Percentiles rank a stretch among this genome's conserved stretches.
Conservation (phyloP, 768 basidiomycete species). For the Phaeolepiota aurea region DNA sequence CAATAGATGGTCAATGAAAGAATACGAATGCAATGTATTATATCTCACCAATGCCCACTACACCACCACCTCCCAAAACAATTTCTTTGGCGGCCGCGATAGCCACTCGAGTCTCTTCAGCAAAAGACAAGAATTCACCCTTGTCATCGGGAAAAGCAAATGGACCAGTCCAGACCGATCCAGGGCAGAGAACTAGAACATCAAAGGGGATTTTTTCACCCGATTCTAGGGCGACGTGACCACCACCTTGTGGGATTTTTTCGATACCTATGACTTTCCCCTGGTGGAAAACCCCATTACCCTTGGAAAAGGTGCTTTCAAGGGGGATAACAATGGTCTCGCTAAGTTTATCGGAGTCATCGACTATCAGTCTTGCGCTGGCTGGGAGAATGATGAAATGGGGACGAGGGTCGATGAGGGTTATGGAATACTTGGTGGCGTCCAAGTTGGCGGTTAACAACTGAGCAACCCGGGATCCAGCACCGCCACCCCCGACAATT, state of each 20-base stretch:
- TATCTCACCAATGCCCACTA: conserved; percentile 39
- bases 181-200: conserved; percentile 52
- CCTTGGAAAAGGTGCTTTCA: conserved; percentile 22
- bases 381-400: not conserved
- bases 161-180: conserved; percentile 45
- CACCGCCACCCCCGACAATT: not conserved
- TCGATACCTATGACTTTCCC: conserved; percentile 24
- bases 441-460: not conserved
- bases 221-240: conserved; percentile 36
- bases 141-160: conserved; percentile 31
- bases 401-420: not conserved
- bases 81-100: conserved; percentile 33
- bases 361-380: not conserved
- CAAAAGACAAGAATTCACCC: conserved; percentile 14
- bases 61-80: conserved; percentile 48
- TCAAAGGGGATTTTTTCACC: conserved; percentile 45
- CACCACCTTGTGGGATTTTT: conserved; percentile 22
- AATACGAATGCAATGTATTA: not conserved
- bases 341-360: not conserved
- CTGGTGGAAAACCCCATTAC: conserved; percentile 37
- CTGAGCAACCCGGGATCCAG: not conserved
- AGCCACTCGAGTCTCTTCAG: conserved; percentile 20
- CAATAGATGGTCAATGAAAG: not conserved
- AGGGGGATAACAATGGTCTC: not conserved
- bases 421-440: not conserved